These are phyloP conservation scores for Acrocalymma vagum DNA, from an alignment of 2,329 filamentous ascomycete species.

Conservation along the genomic window DNA sequence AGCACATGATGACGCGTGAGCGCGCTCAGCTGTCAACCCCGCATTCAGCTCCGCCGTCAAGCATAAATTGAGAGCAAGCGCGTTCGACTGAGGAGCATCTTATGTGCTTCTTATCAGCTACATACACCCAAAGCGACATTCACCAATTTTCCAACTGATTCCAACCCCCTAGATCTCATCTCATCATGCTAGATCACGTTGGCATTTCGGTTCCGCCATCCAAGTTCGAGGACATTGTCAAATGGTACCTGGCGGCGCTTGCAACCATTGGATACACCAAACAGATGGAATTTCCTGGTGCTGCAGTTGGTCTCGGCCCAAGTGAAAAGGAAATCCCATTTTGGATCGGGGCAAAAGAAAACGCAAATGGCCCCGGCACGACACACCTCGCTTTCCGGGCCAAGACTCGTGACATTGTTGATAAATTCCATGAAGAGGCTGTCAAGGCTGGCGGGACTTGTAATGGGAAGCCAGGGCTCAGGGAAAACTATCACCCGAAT, in stretches of 20 bases:
- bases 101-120: too few species aligned
- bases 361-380: conserved; percentile 1
- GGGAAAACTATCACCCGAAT: conserved; percentile 31
- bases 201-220: conserved; percentile 25
- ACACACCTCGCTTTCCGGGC: conserved; percentile 31
- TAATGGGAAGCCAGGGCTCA: conserved; percentile 33
- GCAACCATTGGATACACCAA: conserved; percentile 34
- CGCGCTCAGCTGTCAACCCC: too few species aligned
- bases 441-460: conserved; percentile 33
- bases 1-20: too few species aligned
- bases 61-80: too few species aligned
- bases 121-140: too few species aligned
- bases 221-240: conserved; percentile 24
- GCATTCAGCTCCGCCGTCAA: too few species aligned
- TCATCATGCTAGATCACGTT: too few species aligned
- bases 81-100: too few species aligned
- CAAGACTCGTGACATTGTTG: conserved; percentile 21
- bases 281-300: conserved; percentile 25
- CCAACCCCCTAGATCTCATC: too few species aligned
- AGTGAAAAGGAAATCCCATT: conserved; percentile 15
- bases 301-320: conserved; percentile 24
- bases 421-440: conserved; percentile 29
- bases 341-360: conserved; percentile 25
- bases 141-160: too few species aligned
- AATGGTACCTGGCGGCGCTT: conserved; percentile 34